Evolutionary conservation across 2,329 filamentous ascomycete species (phyloP).

Genomic region (Colletotrichum theobromicola): DNA sequence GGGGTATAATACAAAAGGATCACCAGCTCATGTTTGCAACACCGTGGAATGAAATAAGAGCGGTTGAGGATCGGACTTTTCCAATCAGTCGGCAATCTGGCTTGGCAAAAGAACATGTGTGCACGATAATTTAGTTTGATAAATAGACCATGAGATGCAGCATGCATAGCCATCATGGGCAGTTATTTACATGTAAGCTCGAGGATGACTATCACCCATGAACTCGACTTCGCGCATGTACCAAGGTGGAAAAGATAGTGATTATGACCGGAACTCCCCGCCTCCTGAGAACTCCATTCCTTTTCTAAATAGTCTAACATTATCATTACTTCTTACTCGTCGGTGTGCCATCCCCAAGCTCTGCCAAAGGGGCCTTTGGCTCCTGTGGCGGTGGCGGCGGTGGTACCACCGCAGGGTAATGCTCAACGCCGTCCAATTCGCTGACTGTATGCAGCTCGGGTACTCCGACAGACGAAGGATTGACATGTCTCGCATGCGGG

Average conservation of each 20-base stretch:
- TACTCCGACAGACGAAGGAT: not conserved
- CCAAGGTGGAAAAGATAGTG: not conserved
- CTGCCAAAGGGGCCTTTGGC: not conserved
- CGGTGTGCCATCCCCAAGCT: not conserved
- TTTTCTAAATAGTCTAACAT: no score
- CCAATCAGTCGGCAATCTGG: not conserved
- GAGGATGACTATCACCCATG: not conserved
- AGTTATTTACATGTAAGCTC: not conserved
- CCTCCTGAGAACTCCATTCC: not conserved
- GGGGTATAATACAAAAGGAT: no score
- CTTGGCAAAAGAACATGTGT: not conserved
- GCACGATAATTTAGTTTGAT: not conserved
- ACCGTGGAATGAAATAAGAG: no score
- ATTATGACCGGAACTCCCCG: not conserved
- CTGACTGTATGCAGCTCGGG: slow-evolving; percentile 8
- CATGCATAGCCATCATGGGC: not conserved
- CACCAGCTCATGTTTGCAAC: no score
- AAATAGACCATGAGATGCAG: not conserved
- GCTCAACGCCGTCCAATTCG: slow-evolving; percentile 1
- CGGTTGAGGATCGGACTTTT: no score
- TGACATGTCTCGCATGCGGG: not conserved
- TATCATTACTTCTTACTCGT: not conserved
- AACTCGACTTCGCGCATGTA: not conserved
- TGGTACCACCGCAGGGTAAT: not conserved
- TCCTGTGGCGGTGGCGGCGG: not conserved